Evolutionary conservation across 177 flowering plant species (phyloP).

Genomic region (Telopea speciosissima): DNA sequence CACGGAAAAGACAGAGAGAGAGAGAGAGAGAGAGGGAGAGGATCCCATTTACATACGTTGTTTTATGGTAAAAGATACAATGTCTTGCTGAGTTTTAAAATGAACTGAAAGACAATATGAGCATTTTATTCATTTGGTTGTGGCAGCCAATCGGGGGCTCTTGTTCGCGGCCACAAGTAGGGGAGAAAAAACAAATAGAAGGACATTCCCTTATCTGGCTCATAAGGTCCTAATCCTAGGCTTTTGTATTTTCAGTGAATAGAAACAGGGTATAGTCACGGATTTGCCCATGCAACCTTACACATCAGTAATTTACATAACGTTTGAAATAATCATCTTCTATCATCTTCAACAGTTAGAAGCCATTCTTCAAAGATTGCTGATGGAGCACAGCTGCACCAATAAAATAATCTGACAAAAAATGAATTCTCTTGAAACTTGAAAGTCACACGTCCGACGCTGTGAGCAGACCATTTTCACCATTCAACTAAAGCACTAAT

Average conservation of each 20-base stretch:
- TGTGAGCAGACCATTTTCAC: too few species aligned
- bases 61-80: too few species aligned
- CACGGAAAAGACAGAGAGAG: too few species aligned
- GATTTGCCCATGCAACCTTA: background rate
- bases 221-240: background rate
- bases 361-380: background rate
- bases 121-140: too few species aligned
- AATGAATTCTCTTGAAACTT: background rate
- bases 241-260: background rate
- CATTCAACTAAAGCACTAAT: background rate
- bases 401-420: background rate
- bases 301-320: background rate
- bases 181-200: too few species aligned
- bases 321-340: background rate
- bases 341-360: background rate
- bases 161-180: too few species aligned
- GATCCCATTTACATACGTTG: too few species aligned
- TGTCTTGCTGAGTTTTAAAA: too few species aligned
- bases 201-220: background rate
- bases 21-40: too few species aligned
- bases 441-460: too few species aligned
- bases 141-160: too few species aligned
- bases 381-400: background rate
- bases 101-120: too few species aligned
- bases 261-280: background rate